These are phyloP conservation scores for Phytophthora hibernalis DNA, from an alignment of 352 stramenopile genomes.

Conservation along the genomic window DNA sequence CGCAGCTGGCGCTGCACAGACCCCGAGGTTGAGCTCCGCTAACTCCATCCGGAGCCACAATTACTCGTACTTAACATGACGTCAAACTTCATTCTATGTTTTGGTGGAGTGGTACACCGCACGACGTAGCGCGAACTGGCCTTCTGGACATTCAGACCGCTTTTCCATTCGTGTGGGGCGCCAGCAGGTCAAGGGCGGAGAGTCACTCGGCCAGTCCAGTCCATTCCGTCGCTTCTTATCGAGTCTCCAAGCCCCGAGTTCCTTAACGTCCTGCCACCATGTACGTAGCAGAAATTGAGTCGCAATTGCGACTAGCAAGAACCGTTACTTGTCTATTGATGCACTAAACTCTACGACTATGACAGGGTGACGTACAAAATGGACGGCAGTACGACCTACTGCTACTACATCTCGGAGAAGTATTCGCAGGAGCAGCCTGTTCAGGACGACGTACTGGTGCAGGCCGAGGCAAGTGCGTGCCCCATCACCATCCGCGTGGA, in stretches of 20 bases:
- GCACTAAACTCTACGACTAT: background rate
- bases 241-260: background rate
- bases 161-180: background rate
- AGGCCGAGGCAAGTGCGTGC: constrained; percentile 42
- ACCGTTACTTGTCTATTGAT: too few species aligned
- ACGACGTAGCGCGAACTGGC: constrained; percentile 39
- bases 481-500: constrained; percentile 75
- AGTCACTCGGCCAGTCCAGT: constrained; percentile 10
- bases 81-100: constrained; percentile 29
- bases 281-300: constrained; percentile 30
- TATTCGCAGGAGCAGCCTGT: constrained; percentile 59
- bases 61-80: constrained; percentile 25
- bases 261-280: constrained; percentile 26
- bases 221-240: constrained; percentile 11
- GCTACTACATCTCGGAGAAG: constrained; percentile 75
- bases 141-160: constrained; percentile 28
- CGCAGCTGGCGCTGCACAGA: constrained; percentile 11
- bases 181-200: background rate
- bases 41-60: too few species aligned
- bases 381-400: constrained; percentile 83
- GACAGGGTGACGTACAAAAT: constrained; percentile 69
- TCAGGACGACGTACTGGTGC: constrained; percentile 51
- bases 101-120: constrained; percentile 23
- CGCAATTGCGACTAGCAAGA: constrained; percentile 4
- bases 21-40: constrained; percentile 4